Base-by-base conservation (phyloP, 371 early-diverging fungal genomes). In the Lichtheimia corymbifera region DNA sequence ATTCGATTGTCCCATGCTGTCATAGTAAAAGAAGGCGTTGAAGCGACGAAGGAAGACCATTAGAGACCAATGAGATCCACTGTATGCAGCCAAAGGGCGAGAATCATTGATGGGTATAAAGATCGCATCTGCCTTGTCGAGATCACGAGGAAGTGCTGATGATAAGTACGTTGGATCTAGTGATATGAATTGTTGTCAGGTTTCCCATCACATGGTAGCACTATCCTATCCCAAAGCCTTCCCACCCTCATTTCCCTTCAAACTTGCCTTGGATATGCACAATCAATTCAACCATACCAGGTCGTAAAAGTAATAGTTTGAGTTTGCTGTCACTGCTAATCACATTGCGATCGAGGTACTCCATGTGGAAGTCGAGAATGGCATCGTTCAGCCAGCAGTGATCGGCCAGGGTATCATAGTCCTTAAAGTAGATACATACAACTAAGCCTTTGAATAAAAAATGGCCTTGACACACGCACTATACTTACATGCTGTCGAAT, bases 321-420 rank as follows among this genome's bases (percentile, higher is more conserved):
- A 22, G 22, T 22, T 47, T 47, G 0, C 58, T 64, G 25, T 67
- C 62, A 20, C 59, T 64, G 13, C 68, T 63, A 53, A 75, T 62
- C 54, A 62, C 57, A 9, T 66, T 61, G 40, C 77, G 60, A 18
- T 83, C 84, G 4, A 79, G 67, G 58, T 71, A 78, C 50, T 86
- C 86, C 66, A 72, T 82, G 55, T 80, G 71, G 58, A 84, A 84
- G 25, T 70, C 73, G 53, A 86, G 71, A 42, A 86, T 77, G 2
- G 82, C 80, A 63, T 86, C 86, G 59, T 84, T 84, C 42, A 86
- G 45, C 86, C 86, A 86, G 47, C 75, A 61, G 15, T 77, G 70
- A 6, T 79, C 80, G 9, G 66, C 63, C 14, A 86, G 42, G 4
- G 82, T 79, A 17, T 66, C 69, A 17, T 76, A 58, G 63, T 84